phyloP scores from a whole-genome alignment of 1,284 basidiomycete genomes.

The Meira miltonrushii region DNA sequence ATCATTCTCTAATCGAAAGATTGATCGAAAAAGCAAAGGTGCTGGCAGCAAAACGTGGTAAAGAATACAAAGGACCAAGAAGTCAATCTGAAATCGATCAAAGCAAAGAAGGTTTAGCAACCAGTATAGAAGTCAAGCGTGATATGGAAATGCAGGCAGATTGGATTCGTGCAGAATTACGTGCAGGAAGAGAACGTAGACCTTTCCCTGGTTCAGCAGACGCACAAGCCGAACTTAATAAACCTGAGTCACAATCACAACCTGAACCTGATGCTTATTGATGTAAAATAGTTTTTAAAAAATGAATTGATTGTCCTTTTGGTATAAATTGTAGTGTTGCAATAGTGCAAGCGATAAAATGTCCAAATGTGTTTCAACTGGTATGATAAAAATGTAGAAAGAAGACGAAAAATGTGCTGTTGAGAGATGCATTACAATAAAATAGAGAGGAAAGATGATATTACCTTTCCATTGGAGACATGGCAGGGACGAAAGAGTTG shows the following conservation, averaged over 20 bases:
- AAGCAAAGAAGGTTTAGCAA: conserved; percentile 32
- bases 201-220: conserved; percentile 3
- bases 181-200: conserved; percentile 2
- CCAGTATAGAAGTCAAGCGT: conserved; percentile 35
- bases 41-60: conserved; percentile 25
- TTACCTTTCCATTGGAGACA: too few relatives aligned
- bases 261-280: conserved; percentile 5
- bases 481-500: too few relatives aligned
- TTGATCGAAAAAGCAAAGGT: conserved; percentile 36
- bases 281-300: not conserved
- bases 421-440: too few relatives aligned
- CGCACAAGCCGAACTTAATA: not conserved
- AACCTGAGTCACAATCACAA: not conserved
- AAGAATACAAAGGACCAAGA: conserved; percentile 27
- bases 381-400: too few relatives aligned
- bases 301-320: too few relatives aligned
- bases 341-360: too few relatives aligned
- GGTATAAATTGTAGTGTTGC: too few relatives aligned
- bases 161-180: conserved; percentile 29
- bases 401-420: too few relatives aligned
- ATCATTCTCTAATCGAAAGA: conserved; percentile 24
- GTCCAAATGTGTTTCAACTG: too few relatives aligned
- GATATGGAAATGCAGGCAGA: conserved; percentile 37
- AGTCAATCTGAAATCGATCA: conserved; percentile 40
- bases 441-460: too few relatives aligned